A percentile compares a stretch with the other conserved stretches of the same genome.
phyloP scores from a whole-genome alignment of 345 rosid species.

The Citrus medica region DNA sequence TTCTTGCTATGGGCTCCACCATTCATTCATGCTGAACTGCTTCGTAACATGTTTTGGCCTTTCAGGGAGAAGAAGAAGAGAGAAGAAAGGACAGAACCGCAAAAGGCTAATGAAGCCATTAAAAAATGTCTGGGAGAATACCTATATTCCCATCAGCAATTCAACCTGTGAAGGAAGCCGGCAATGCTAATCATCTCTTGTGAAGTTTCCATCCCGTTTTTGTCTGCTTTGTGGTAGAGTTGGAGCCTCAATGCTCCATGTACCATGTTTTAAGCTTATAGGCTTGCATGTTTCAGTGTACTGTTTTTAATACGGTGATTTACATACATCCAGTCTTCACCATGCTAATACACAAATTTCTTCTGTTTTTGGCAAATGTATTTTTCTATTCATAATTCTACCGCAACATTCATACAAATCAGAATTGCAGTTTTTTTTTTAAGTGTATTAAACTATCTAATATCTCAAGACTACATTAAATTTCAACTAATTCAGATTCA shows the following conservation, averaged over 20 bases:
- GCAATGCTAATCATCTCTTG: conserved; percentile 6
- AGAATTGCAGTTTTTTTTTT: background rate
- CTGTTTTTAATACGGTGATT: conserved; percentile 9
- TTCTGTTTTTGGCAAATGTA: conserved; percentile 9
- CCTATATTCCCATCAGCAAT: conserved; percentile 28
- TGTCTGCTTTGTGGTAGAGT: conserved; percentile 13
- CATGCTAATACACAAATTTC: conserved; percentile 7
- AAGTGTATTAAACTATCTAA: too few species aligned
- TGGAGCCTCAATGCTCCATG: conserved; percentile 5
- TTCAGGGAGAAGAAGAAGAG: conserved; percentile 93
- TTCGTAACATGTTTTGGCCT: conserved; percentile 1
- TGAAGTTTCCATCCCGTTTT: conserved; percentile 18
- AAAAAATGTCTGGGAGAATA: conserved; percentile 59
- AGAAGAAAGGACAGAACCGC: conserved; percentile 72
- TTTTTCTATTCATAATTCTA: conserved; percentile 11
- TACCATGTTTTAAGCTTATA: conserved; percentile 2
- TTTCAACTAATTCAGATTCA: too few species aligned
- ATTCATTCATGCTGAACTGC: background rate
- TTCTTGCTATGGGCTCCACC: background rate
- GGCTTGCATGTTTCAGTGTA: background rate
- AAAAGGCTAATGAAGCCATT: conserved; percentile 74
- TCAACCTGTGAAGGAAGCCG: background rate
- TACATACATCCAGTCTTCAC: background rate
- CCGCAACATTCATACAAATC: background rate
- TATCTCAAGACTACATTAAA: rapidly evolving